Evolutionary conservation across 306 rosid species (phyloP).

Genomic region (Vicia sativa): DNA sequence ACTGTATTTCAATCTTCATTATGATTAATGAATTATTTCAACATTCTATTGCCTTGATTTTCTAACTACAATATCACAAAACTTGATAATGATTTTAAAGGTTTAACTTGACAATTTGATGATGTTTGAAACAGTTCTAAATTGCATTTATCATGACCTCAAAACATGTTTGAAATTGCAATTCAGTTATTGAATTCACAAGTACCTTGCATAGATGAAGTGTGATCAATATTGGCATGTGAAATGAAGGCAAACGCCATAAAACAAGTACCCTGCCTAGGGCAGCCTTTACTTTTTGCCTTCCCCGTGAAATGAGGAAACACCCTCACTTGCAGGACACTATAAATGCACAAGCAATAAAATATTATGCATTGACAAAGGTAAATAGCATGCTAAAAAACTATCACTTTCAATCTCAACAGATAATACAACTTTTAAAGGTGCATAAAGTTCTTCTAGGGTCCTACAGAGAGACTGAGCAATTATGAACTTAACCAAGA

Average conservation of each 20-base stretch:
- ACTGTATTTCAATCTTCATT: background rate
- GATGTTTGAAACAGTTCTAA: background rate
- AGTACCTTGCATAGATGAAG: background rate
- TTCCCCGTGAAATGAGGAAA: constrained; percentile 2
- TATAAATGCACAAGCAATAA: background rate
- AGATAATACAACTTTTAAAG: constrained; percentile 22
- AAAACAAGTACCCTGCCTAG: background rate
- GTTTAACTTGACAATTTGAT: background rate
- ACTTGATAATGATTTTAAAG: too few relatives aligned
- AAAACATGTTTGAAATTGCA: background rate
- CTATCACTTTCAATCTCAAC: constrained; percentile 28
- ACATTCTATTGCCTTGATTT: background rate
- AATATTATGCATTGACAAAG: constrained; percentile 4
- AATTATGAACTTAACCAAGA: constrained; percentile 10
- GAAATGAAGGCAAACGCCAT: background rate
- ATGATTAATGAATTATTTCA: constrained; percentile 9
- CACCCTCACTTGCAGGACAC: background rate
- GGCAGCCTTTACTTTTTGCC: constrained; percentile 1
- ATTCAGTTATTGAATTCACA: background rate
- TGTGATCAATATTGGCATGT: background rate
- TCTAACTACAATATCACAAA: background rate
- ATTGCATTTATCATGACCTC: too few relatives aligned
- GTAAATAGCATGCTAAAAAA: constrained; percentile 5
- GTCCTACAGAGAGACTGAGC: constrained; percentile 24
- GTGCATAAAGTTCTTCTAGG: constrained; percentile 22